These are phyloP conservation scores for Rhipidocladum racemiflorum DNA, from an alignment of 176 grass and related monocot species.

Conservation along the genomic window DNA sequence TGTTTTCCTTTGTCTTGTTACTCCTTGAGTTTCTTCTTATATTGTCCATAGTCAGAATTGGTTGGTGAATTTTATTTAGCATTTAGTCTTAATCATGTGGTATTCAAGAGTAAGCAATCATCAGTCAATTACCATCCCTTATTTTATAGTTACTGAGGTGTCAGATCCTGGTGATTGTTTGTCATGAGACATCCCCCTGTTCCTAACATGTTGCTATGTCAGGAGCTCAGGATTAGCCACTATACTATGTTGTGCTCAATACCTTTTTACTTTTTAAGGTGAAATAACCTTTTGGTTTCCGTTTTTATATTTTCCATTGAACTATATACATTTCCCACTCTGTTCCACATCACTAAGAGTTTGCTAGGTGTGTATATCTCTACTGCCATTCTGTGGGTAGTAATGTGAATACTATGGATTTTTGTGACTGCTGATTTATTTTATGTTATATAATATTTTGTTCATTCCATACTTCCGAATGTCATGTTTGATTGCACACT, in stretches of 20 bases:
- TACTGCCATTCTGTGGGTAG: neutral
- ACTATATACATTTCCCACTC: neutral
- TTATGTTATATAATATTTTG: neutral
- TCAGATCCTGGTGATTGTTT: constrained; percentile 2
- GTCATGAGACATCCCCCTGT: neutral
- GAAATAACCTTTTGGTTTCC: neutral
- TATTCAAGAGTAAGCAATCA: neutral
- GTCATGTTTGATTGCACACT: neutral
- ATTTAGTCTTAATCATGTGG: neutral
- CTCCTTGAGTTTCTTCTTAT: constrained; percentile 17
- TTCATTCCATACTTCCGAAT: neutral
- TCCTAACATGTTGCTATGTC: neutral
- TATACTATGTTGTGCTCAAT: neutral
- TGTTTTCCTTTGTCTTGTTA: neutral
- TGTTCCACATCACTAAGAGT: neutral
- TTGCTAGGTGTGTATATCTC: neutral
- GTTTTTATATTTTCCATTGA: neutral
- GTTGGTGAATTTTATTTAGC: neutral
- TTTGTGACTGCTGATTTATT: neutral
- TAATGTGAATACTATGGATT: neutral
- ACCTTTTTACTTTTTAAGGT: neutral
- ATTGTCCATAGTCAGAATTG: neutral
- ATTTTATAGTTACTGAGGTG: neutral
- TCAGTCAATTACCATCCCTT: neutral
- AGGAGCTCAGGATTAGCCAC: neutral